These are phyloP conservation scores for Phytophthora cryptogea DNA, from an alignment of 352 stramenopile genomes.

Conservation along the genomic window DNA sequence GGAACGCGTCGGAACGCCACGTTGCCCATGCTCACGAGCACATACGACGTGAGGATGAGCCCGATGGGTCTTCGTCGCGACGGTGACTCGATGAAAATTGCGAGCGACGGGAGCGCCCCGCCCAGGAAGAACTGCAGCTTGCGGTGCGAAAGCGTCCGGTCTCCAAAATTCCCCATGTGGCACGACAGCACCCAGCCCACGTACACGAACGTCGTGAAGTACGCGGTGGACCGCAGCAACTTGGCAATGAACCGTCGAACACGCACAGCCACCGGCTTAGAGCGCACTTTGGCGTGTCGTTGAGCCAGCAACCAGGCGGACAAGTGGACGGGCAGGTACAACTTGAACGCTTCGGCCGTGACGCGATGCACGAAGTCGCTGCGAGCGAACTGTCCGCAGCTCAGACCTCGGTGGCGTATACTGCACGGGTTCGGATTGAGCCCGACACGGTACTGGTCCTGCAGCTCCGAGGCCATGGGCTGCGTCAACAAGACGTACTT, in stretches of 20 bases:
- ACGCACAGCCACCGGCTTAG: conserved; percentile 35
- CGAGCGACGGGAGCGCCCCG: conserved; percentile 47
- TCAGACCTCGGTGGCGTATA: conserved; percentile 44
- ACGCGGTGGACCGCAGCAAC: conserved; percentile 53
- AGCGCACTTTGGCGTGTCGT: conserved; percentile 43
- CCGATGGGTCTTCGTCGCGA: conserved; percentile 53
- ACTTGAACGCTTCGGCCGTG: conserved; percentile 40
- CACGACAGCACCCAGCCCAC: conserved; percentile 57
- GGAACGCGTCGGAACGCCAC: conserved; percentile 39
- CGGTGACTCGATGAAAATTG: conserved; percentile 58
- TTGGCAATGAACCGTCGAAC: conserved; percentile 37
- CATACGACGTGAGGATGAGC: conserved; percentile 67
- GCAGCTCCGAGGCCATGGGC: conserved; percentile 35
- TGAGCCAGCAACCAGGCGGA: conserved; percentile 55
- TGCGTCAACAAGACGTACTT: conserved; percentile 59
- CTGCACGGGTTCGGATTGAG: conserved; percentile 56
- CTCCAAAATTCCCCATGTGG: conserved; percentile 41
- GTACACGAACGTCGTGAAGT: conserved; percentile 58
- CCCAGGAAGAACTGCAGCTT: conserved; percentile 61
- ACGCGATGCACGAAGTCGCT: conserved; percentile 47
- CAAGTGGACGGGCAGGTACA: conserved; percentile 66
- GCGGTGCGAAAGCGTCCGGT: conserved; percentile 46
- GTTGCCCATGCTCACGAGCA: conserved; percentile 53
- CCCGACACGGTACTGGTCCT: conserved; percentile 44
- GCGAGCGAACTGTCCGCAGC: conserved; percentile 47